A percentile compares a stretch with the other conserved stretches of the same genome.
These are phyloP conservation scores for Venturia carpophila DNA, from an alignment of 2,329 filamentous ascomycete species.

Conservation along the genomic window DNA sequence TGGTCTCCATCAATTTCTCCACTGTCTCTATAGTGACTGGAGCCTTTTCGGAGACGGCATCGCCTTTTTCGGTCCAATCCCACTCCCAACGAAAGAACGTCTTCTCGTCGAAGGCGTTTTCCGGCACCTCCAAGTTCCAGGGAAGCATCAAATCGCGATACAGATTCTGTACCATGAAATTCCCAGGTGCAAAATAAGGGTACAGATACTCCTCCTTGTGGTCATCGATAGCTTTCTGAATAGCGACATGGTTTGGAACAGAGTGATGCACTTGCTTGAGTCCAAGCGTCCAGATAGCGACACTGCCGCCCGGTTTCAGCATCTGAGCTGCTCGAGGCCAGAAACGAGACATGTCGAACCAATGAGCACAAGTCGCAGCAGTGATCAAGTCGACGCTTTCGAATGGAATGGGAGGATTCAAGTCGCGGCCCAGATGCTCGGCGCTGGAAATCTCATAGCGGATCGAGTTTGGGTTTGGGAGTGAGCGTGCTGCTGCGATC, in stretches of 20 bases:
- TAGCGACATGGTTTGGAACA: constrained; percentile 35
- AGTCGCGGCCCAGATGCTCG: constrained; percentile 36
- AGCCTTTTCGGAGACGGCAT: constrained; percentile 21
- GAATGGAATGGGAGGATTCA: constrained; percentile 25
- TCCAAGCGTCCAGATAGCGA: constrained; percentile 44
- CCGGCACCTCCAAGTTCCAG: constrained; percentile 37
- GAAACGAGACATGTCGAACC: constrained; percentile 49
- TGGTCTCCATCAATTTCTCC: constrained; percentile 33
- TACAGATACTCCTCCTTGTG: constrained; percentile 33
- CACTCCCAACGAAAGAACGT: constrained; percentile 32
- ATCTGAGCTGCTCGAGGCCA: constrained; percentile 41
- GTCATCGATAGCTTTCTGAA: constrained; percentile 33
- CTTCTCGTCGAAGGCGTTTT: constrained; percentile 34
- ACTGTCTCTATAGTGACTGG: constrained; percentile 29
- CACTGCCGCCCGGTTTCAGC: constrained; percentile 46
- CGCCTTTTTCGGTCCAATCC: constrained; percentile 34
- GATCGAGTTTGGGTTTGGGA: constrained; percentile 26
- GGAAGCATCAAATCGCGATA: constrained; percentile 43
- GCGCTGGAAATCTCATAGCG: constrained; percentile 39
- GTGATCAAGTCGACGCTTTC: constrained; percentile 44
- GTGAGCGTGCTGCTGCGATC: constrained; percentile 40
- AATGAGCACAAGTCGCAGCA: constrained; percentile 46
- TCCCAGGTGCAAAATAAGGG: constrained; percentile 38
- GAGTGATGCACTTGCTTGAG: constrained; percentile 26
- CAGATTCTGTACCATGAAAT: constrained; percentile 32